Evolutionary conservation across 805 yeast species (phyloP), one percentile per base, ranked within the genome.

Genomic region (Cyberlindnera petersonii): DNA sequence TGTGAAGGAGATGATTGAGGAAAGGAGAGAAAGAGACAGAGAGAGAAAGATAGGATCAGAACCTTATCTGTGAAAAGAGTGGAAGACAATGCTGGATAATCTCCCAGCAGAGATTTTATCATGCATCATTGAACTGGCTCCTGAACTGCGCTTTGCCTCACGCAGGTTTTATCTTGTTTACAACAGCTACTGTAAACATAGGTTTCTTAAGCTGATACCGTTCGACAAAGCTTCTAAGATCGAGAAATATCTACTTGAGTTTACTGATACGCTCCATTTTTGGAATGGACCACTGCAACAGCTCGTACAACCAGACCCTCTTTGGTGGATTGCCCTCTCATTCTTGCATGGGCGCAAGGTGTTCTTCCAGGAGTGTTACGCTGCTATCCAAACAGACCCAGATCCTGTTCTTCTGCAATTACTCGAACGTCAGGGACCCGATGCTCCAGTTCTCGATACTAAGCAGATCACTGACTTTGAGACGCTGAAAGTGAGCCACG

Each of bases 241-340:
- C 16, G 14, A 11, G 20, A 38, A 33, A 7, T 26, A n/a, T 29
- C 31, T 6, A 6, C 3, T 9, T 20, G 14, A 10, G 4, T 53
- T 43, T 20, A 29, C 39, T 4, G 5, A 23, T 5, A 32, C 44
- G 1, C 52, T 69, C 2, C 36, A 62, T 2, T 50, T 60, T 17
- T 66, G 61, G 47, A 62, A 66, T 7, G 58, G 66, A 16, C 64
- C 70, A 1, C 61, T 72, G 64, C 47, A 66, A 22, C 53, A 57
- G 22, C 46, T 62, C 4, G 44, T 31, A 46, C 6, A 18, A 4
- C 55, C 53, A 4, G 55, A 49, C 61, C 6, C 47, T 42, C 15
- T 50, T 1, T 79, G 83, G 82, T 65, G 61, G 44, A 59, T 77
- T 21, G 62, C 77, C 1, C 74, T 72, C 44, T 67, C 75, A 0